These are phyloP conservation scores for Vanderwaltozyma tropicalis DNA, from an alignment of 805 yeast species.

Conservation along the genomic window DNA sequence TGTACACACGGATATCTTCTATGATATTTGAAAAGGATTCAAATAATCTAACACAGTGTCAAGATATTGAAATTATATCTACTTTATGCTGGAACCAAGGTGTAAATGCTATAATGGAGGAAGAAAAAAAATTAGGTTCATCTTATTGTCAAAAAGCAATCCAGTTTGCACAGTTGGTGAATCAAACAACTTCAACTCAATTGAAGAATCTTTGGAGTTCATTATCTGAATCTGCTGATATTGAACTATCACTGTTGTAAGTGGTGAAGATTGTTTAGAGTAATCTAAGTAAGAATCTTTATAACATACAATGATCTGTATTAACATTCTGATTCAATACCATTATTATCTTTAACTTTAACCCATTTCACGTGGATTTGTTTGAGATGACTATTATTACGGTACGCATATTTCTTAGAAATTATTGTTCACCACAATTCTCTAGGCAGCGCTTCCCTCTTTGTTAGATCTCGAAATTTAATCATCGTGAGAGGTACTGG, in stretches of 20 bases:
- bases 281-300: too few species aligned
- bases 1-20: background rate
- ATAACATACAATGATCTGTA: background rate
- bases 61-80: slow-evolving; percentile 31
- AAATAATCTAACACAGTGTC: slow-evolving; percentile 6
- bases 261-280: background rate
- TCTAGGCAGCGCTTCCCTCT: too few species aligned
- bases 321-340: too few species aligned
- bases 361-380: too few species aligned
- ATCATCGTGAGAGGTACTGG: too few species aligned
- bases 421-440: too few species aligned
- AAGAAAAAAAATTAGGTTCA: slow-evolving; percentile 13
- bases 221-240: slow-evolving; percentile 11
- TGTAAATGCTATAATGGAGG: slow-evolving; percentile 19
- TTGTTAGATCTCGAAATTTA: too few species aligned
- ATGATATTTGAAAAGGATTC: background rate
- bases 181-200: slow-evolving; percentile 17
- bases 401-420: too few species aligned
- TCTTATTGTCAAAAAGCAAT: slow-evolving; percentile 25
- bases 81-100: slow-evolving; percentile 34
- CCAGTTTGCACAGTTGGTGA: slow-evolving; percentile 20
- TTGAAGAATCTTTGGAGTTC: slow-evolving; percentile 24
- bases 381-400: too few species aligned
- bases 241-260: background rate
- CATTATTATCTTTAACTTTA: too few species aligned